Base-by-base conservation (phyloP, 768 basidiomycete genomes). In the Tylopilus sp. region DNA sequence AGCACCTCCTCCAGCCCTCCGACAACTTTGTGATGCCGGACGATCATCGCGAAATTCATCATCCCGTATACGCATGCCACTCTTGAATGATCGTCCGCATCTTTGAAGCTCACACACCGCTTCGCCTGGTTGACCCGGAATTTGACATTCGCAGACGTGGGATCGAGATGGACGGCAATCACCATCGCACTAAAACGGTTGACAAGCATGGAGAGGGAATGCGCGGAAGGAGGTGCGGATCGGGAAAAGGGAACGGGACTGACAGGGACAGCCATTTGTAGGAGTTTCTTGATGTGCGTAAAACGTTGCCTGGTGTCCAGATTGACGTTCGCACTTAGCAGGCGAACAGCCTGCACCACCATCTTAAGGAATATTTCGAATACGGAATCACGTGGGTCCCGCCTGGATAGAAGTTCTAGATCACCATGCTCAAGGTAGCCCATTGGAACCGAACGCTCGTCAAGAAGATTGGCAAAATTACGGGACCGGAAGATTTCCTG, bases 291-390 rank as follows among this genome's bases (percentile, higher is more conserved):
- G 62, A 77, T 69, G 55, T 75, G 78, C 23, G 73, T 69, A 8
- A 71, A 68, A 13, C 76, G 61, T 46, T 69, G 68, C 51, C 61
- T 69, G 48, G 67, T 63, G 57, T 68, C 65, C 21, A 49, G 42
- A 20, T 64, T 62, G 51, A 71, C 69, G 12, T 73, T 67, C 1
- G 73, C 74, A 40, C 59, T 58, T 36, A 57, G n/a, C 38, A 48
- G 46, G 35, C 58, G 28, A n/a, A 67, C 65, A 0, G 86, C 84
- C 40, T 81, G 80, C n/a, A 85, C 79, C 30, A 94, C 74, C 48
- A 97, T 75, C 65, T 93, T 91, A 40, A 95, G 73, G 62, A 93
- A 89, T 6, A 89, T 64, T n/a, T 80, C 76, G 61, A 87, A 94
- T 1, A 88, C 80, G 2, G 86, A 82, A 59, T 95, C 94, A 17